Evolutionary conservation across 148 eudicot species (phyloP).

Genomic region (Rhododendron griersonianum): DNA sequence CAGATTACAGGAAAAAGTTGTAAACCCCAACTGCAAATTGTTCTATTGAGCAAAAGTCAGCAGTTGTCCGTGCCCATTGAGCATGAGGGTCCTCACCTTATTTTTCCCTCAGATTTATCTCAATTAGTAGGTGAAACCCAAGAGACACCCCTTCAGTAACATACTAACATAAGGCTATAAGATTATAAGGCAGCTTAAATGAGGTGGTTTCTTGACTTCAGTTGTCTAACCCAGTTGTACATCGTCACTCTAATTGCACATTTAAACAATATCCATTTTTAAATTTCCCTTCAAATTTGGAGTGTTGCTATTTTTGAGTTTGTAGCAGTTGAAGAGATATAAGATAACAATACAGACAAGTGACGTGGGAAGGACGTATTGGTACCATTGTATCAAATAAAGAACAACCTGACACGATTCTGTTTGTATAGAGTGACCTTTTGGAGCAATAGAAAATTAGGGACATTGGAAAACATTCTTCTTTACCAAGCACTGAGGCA

Average conservation of each 20-base stretch:
- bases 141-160: background rate
- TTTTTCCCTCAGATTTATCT: background rate
- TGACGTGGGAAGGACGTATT: background rate
- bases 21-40: background rate
- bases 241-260: background rate
- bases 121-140: background rate
- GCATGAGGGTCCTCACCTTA: background rate
- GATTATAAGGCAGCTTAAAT: background rate
- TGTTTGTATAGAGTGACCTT: background rate
- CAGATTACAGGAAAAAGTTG: background rate
- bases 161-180: no score
- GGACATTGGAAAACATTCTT: background rate
- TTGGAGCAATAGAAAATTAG: background rate
- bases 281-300: background rate
- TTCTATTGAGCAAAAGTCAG: background rate
- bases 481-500: background rate
- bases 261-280: background rate
- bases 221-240: background rate
- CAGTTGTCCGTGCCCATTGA: background rate
- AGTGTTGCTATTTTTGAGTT: background rate
- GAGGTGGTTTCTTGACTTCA: background rate
- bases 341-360: background rate
- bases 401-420: background rate
- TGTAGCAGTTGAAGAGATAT: background rate
- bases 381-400: background rate